Conservation (phyloP, 768 basidiomycete genomes). For the Amanita thiersii region DNA sequence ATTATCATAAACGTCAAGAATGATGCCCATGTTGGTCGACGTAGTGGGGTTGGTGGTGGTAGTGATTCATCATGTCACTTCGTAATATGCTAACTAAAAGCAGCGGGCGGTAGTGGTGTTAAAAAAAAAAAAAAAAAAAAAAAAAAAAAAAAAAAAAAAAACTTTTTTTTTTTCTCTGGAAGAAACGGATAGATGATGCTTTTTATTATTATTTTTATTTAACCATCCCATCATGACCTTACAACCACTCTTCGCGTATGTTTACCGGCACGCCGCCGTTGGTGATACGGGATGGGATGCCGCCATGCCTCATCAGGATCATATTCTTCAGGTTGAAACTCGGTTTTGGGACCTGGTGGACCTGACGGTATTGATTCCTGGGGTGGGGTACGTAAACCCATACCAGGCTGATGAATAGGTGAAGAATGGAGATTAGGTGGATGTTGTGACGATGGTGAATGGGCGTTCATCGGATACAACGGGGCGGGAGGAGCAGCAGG, state of each 20-base stretch:
- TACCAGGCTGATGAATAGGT: conserved; percentile 22
- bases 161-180: too few species aligned
- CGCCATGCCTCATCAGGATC: conserved; percentile 68
- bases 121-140: too few species aligned
- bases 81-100: too few species aligned
- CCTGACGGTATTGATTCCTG: conserved; percentile 31
- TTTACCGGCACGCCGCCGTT: conserved; percentile 72
- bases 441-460: conserved; percentile 16
- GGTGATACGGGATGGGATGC: conserved; percentile 63
- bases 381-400: conserved; percentile 37
- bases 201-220: conserved; percentile 3
- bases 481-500: conserved; percentile 25
- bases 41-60: background rate
- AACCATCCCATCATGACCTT: conserved; percentile 25
- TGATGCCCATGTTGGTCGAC: background rate
- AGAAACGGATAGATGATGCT: too few species aligned
- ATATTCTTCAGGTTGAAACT: conserved; percentile 39
- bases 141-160: too few species aligned
- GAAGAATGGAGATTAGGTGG: conserved; percentile 29
- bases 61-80: background rate
- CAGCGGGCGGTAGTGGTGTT: too few species aligned
- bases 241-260: conserved; percentile 71
- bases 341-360: conserved; percentile 24
- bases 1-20: background rate
- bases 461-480: conserved; percentile 24